Percentiles rank a stretch among this genome's conserved stretches.
phyloP scores from a whole-genome alignment of 306 rosid genomes.

The Aeschynomene evenia region DNA sequence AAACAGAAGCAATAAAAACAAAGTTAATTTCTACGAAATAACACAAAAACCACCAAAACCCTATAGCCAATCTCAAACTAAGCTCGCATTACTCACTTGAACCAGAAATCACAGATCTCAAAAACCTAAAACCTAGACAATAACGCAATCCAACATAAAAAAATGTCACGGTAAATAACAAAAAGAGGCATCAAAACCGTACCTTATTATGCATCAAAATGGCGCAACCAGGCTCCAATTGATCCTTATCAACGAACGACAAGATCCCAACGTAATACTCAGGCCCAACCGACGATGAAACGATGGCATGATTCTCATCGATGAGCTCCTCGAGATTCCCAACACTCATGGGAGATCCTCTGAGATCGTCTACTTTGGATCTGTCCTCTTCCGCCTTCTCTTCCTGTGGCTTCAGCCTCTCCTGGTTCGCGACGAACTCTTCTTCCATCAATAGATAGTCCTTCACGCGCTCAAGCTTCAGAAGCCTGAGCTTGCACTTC shows the following conservation, averaged over 20 bases:
- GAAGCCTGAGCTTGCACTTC: conserved; percentile 80
- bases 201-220: conserved; percentile 99
- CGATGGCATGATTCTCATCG: conserved; percentile 95
- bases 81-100: too few relatives aligned
- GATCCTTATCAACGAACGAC: conserved; percentile 97
- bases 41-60: too few relatives aligned
- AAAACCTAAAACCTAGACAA: too few relatives aligned
- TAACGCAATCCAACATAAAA: too few relatives aligned
- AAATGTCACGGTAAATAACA: not conserved
- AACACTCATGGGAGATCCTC: conserved; percentile 98
- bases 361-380: conserved; percentile 94
- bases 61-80: too few relatives aligned
- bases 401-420: conserved; percentile 91
- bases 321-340: conserved; percentile 95
- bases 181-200: not conserved
- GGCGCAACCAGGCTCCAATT: conserved; percentile 95
- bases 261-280: conserved; percentile 93
- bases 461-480: conserved; percentile 86
- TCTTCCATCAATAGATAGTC: conserved; percentile 95
- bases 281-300: conserved; percentile 93
- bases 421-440: conserved; percentile 89
- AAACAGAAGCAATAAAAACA: not conserved
- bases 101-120: too few relatives aligned
- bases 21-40: too few relatives aligned
- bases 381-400: conserved; percentile 97